Base-by-base conservation (phyloP, 371 early-diverging fungal genomes). In the Saksenaea vasiformis region DNA sequence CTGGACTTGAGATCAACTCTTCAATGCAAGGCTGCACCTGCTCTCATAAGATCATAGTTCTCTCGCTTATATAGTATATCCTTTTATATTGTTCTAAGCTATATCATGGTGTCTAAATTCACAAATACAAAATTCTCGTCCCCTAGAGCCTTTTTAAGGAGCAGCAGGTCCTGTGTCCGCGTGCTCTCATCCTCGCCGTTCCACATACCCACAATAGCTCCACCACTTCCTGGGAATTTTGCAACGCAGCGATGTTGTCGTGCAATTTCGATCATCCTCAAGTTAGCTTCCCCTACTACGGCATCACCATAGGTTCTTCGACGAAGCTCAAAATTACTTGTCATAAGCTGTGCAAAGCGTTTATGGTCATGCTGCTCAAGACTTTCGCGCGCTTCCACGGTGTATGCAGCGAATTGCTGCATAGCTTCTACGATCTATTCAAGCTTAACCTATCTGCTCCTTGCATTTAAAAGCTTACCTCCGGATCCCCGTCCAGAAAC, bases 161-260 rank as follows among this genome's bases (percentile, higher is more conserved):
- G 51, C 3, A 68, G 27, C 51, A 78, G 56, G 58, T 78, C 75
- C 17, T 64, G 56, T n/a, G 54, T 47, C 9, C 69, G 66, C 0
- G 58, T 39, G 3, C 37, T 51, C 19, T 62, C 26, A 31, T 72
- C 59, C 11, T 53, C 17, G 3, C 78, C 77, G 54, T 74, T 66
- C 79, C 76, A 78, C 73, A 81, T 71, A 38, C 79, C 76, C 5
- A 85, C 71, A n/a, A 85, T 58, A 5, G 83, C 79, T 19, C 85
- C 85, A n/a, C 85, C 85, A 27, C 79, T 79, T 5, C 85, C 85
- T 3, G 83, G 70, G 58, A 85, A 83, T 47, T 85, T 85, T 26
- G 83, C 83, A 11, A 71, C 80, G 56, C 80, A 81, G 1, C 72
- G 58, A 58, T 80, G 66, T 13, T 76, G 57, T 34, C 68, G 68